A percentile compares a stretch with the other conserved stretches of the same genome.
Conservation (phyloP, 169 alveolate genomes). For the Babesia ovata region DNA sequence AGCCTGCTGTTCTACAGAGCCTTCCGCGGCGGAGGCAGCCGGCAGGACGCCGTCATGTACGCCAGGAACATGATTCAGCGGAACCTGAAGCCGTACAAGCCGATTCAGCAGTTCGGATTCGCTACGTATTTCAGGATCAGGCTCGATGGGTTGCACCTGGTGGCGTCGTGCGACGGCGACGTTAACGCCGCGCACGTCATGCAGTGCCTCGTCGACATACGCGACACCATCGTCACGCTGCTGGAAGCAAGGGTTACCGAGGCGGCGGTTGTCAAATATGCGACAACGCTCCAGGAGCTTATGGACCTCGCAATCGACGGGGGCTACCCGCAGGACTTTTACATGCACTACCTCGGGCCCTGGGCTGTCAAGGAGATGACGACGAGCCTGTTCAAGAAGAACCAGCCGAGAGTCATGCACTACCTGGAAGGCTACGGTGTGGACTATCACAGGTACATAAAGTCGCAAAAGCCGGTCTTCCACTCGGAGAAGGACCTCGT, state of each 20-base stretch:
- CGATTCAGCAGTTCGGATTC: slow-evolving; percentile 35
- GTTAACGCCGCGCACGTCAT: slow-evolving; percentile 35
- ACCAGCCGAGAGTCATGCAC: not conserved
- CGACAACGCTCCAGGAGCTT: slow-evolving; percentile 38
- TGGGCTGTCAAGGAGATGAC: not conserved
- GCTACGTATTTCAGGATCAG: slow-evolving; percentile 26
- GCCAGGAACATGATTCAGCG: slow-evolving; percentile 21
- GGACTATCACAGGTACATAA: not conserved
- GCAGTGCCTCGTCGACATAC: slow-evolving; percentile 32
- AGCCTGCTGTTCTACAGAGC: slow-evolving; percentile 37
- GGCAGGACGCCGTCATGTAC: slow-evolving; percentile 54
- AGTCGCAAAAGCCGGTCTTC: not conserved
- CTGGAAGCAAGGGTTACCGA: slow-evolving; percentile 27
- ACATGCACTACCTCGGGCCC: not conserved
- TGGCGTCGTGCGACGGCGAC: slow-evolving; percentile 45
- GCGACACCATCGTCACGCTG: slow-evolving; percentile 12
- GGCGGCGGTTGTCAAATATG: slow-evolving; percentile 3
- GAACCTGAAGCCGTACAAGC: slow-evolving; percentile 5
- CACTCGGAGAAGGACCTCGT: slow-evolving; percentile 2
- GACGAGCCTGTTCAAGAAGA: not conserved
- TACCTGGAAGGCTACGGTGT: slow-evolving; percentile 22
- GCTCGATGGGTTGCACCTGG: slow-evolving; percentile 32
- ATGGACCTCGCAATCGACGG: slow-evolving; percentile 60
- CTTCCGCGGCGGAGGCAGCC: slow-evolving; percentile 52
- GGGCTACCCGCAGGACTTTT: slow-evolving; percentile 59